phyloP scores from a whole-genome alignment of 2,329 filamentous ascomycete species.

The Trichoderma sp. region DNA sequence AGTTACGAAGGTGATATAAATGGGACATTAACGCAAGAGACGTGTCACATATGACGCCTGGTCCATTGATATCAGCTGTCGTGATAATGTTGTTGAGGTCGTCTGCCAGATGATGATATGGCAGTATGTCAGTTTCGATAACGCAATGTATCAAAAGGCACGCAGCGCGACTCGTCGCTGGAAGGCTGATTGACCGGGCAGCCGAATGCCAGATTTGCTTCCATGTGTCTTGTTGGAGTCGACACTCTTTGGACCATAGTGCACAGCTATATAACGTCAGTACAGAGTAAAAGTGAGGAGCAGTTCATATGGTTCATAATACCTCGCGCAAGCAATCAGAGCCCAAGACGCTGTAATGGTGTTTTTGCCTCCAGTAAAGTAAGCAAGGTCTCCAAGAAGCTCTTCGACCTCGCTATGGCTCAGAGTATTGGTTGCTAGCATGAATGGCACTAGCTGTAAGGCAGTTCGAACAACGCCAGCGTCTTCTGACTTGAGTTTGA shows the following conservation, averaged over 20 bases:
- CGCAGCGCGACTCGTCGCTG: conserved; percentile 72
- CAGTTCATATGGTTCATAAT: conserved; percentile 39
- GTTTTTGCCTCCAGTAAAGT: conserved; percentile 70
- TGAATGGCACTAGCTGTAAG: conserved; percentile 60
- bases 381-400: conserved; percentile 59
- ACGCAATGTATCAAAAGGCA: conserved; percentile 72
- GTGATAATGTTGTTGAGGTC: conserved; percentile 72
- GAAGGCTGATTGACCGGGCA: conserved; percentile 68
- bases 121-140: conserved; percentile 64
- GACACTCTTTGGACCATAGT: conserved; percentile 36
- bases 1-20: conserved; percentile 66
- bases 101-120: conserved; percentile 66
- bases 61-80: conserved; percentile 79
- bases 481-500: conserved; percentile 51
- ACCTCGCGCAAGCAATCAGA: conserved; percentile 80
- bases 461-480: conserved; percentile 51
- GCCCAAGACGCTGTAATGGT: conserved; percentile 73
- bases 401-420: conserved; percentile 54
- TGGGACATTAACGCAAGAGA: conserved; percentile 72
- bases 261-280: conserved; percentile 40
- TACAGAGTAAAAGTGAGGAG: background rate
- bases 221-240: conserved; percentile 32
- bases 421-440: conserved; percentile 50
- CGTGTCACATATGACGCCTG: conserved; percentile 76
- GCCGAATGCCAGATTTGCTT: conserved; percentile 41